Base-by-base conservation (phyloP, 768 basidiomycete species). In the Suillus sp. region DNA sequence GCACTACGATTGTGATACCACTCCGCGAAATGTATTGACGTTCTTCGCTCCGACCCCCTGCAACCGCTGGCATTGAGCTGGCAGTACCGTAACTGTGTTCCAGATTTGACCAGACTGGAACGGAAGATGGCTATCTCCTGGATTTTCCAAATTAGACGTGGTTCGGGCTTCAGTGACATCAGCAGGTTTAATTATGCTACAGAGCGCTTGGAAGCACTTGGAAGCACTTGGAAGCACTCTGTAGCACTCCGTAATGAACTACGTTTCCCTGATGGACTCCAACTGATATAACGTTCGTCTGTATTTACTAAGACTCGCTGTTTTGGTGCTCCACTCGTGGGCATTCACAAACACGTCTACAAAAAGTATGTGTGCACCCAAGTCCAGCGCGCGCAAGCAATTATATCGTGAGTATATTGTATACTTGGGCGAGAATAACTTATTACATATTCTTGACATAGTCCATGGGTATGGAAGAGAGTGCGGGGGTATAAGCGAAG, bases 391-490 rank as follows among this genome's bases (percentile, higher is more conserved):
- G 38, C 56, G 11, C 38, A 3, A 57, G 38, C 27, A 42, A 57
- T 53, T 57, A 57, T 40, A 40, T 57, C 38, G 56, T 40, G 38
- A 57, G 25, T 57, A 40, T 57, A 40, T 10, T 25, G 35, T 5
- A 37, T 56, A 27, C 32, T 34, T 34, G 32, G 11, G 32, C 18
- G 18, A 34, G 51, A 34, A 53, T 53, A 30, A 51, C 50, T 32
- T 51, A 37, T 37, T 35, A 57, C 56, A 40, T 40, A 18, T n/a
- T 35, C 32, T 54, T 45, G 43, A 22, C 22, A 48, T 25, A 51
- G 51, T 53, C 51, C 56, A 57, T 7, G 40, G 38, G 56, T 57
- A 57, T 57, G 25, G 18, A 38, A 56, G n/a, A 20, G 16, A 18
- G 37, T 56, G 25, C 22, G 10, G 18, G 54, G 55, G 25, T 56